Base-by-base conservation (phyloP, 108 stramenopile species). In the Cyclotella distinguenda region DNA sequence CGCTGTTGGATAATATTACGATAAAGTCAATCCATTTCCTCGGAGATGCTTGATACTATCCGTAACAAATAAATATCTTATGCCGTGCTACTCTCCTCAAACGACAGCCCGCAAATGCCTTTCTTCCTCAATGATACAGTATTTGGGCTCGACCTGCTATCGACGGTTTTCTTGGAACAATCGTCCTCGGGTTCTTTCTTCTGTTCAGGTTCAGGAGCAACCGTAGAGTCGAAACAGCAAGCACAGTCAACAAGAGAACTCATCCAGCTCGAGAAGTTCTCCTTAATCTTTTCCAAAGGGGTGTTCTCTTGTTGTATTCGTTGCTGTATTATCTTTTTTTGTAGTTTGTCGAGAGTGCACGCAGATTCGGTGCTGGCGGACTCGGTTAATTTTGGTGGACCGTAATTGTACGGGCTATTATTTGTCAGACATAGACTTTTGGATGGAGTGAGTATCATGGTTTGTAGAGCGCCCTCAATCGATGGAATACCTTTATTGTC, bases 231-330 rank as follows among this genome's bases (percentile, higher is more conserved):
- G 36, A 60, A 60, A 60, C 76, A 77, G 42, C 64, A 66, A 0
- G 59, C 74, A 38, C 76, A 77, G 33, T 77, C 76, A 4, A 77
- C 31, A 44, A 77, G 51, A 30, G 66, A 63, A 35, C 68, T 69
- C 51, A 77, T 36, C 76, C 67, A 69, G 15, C 32, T 56, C 9
- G 58, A 55, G 18, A 69, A 16, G 46, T 59, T 57, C 13, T 64
- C 56, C 55, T 64, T 77, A 18, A 68, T 52, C 22, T 34, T 39
- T 50, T 59, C 56, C 22, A 64, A 33, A 15, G 63, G 61, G 21
- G 62, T 77, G 32, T 33, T 50, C 53, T 69, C 68, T 27, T 48
- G 48, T 35, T 70, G 48, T 3, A 77, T 26, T 10, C 61, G 62
- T 35, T 55, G 67, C 11, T 77, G 58, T 36, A 77, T 77, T 25